A percentile compares a stretch with the other conserved stretches of the same genome.
Conservation (phyloP, 352 stramenopile species). For the Hyaloperonospora brassicae region DNA sequence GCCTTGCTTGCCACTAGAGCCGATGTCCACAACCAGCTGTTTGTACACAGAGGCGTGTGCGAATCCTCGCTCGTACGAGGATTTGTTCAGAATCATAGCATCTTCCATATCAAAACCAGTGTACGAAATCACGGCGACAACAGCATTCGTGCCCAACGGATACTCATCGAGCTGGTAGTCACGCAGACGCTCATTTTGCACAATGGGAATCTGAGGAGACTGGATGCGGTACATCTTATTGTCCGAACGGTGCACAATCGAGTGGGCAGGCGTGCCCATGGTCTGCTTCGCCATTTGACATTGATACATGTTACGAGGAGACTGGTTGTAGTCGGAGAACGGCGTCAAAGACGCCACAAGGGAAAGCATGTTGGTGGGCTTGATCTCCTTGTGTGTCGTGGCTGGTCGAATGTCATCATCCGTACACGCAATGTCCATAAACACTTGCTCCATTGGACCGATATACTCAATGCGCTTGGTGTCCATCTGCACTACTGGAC, state of each 20-base stretch:
- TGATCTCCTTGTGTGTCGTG: conserved; percentile 98
- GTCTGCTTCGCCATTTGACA: conserved; percentile 99
- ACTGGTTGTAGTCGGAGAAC: conserved; percentile 99
- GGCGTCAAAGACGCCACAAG: conserved; percentile 97
- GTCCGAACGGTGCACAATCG: conserved; percentile 92
- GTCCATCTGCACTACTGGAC: conserved; percentile 87
- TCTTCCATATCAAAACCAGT: conserved; percentile 97
- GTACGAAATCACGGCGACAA: conserved; percentile 99
- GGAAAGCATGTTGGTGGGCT: conserved; percentile 99
- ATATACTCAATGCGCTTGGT: conserved; percentile 94
- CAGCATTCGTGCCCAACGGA: conserved; percentile 96
- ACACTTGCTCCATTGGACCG: conserved; percentile 96
- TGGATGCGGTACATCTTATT: conserved; percentile 99
- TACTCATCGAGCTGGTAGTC: conserved; percentile 99
- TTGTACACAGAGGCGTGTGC: conserved; percentile 98
- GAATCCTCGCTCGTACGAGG: conserved; percentile 97
- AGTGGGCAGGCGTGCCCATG: conserved; percentile 98
- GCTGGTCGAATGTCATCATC: conserved; percentile 92
- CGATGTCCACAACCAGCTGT: conserved; percentile 92
- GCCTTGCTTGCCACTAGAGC: conserved; percentile 54
- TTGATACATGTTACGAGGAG: conserved; percentile 99
- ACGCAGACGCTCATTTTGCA: conserved; percentile 93
- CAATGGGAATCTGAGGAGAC: conserved; percentile 96
- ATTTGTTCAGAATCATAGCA: conserved; percentile 99
- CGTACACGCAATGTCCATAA: conserved; percentile 96